A percentile compares a stretch with the other conserved stretches of the same genome.
Conservation (phyloP, 2,329 filamentous ascomycete species). For the Magnaporthales sp. region DNA sequence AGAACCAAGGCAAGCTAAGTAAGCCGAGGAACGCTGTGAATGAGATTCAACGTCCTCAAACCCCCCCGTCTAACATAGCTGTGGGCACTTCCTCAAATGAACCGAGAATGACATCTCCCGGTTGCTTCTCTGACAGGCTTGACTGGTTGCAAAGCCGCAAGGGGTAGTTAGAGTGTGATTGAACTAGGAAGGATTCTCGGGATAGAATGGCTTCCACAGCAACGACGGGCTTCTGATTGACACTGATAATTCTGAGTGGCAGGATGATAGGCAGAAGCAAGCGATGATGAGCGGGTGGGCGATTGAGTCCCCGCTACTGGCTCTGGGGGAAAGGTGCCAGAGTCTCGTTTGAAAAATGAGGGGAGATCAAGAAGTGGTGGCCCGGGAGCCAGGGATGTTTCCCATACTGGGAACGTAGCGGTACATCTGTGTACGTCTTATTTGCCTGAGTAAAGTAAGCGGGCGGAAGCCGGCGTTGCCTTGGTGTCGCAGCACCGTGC, state of each 20-base stretch:
- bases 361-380: not conserved
- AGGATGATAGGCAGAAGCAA: not conserved
- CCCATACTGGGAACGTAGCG: not conserved
- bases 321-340: not conserved
- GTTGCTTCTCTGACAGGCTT: not conserved
- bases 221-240: not conserved
- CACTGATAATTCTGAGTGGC: not conserved
- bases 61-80: not conserved
- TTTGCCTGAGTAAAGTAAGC: not conserved
- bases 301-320: not conserved
- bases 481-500: not conserved
- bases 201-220: not conserved
- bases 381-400: not conserved
- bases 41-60: not conserved
- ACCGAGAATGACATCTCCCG: not conserved
- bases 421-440: not conserved
- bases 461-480: not conserved
- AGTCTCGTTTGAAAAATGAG: not conserved
- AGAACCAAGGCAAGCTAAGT: not conserved
- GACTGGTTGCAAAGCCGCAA: not conserved
- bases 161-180: not conserved
- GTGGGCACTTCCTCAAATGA: not conserved
- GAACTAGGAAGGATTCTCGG: not conserved
- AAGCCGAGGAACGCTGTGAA: not conserved
- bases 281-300: not conserved